Percentiles rank a stretch among this genome's conserved stretches.
Evolutionary conservation across 2,329 filamentous ascomycete species (phyloP).

Genomic region (Penicillium vulpinum): DNA sequence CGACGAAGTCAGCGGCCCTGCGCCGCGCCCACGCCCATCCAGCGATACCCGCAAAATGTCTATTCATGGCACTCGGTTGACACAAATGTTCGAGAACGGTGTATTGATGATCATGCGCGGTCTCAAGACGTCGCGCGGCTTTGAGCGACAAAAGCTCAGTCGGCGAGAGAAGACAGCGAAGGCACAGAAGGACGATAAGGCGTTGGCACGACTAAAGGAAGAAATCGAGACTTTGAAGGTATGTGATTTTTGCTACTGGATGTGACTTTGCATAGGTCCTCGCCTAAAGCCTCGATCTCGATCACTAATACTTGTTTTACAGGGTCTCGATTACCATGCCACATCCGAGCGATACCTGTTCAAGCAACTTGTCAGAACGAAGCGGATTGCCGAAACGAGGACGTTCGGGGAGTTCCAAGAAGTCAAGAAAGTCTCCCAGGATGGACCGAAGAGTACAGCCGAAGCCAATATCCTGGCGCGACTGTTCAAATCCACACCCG

Average conservation of each 20-base stretch:
- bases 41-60: constrained; percentile 31
- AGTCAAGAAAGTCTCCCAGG: constrained; percentile 38
- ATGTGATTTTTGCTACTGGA: constrained; percentile 9
- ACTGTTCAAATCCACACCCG: constrained; percentile 60
- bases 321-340: constrained; percentile 53
- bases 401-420: constrained; percentile 47
- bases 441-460: constrained; percentile 46
- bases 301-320: constrained; percentile 11
- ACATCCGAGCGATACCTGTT: constrained; percentile 57
- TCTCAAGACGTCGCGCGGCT: constrained; percentile 59
- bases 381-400: constrained; percentile 55
- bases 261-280: background rate
- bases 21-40: constrained; percentile 3
- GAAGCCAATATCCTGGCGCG: constrained; percentile 60
- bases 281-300: background rate
- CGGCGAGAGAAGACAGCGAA: constrained; percentile 58
- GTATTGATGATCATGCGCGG: constrained; percentile 53
- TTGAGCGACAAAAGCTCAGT: constrained; percentile 65
- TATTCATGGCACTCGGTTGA: constrained; percentile 42
- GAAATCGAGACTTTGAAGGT: constrained; percentile 62
- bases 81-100: constrained; percentile 52
- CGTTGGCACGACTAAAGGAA: constrained; percentile 49
- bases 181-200: constrained; percentile 43
- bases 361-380: constrained; percentile 58
- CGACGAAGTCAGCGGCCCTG: constrained; percentile 31